Base-by-base conservation (phyloP, 345 rosid genomes). In the Reutealis trisperma region DNA sequence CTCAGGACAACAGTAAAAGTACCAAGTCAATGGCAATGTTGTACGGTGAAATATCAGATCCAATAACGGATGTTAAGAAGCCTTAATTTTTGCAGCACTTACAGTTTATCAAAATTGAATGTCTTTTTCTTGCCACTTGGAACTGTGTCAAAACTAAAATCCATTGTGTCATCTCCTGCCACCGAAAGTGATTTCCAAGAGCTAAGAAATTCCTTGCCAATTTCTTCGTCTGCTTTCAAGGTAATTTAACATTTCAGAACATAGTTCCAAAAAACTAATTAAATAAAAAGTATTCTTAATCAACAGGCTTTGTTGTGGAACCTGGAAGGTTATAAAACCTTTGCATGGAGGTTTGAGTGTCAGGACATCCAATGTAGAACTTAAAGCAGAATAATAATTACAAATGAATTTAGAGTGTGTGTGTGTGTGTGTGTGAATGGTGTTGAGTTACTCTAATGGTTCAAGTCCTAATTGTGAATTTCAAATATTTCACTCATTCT, bases 41-140 rank as follows among this genome's bases (percentile, higher is more conserved):
- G 16, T 16, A 8, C 15, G 30, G 19, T 1, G 19, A 51, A 8
- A 42, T 42, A 73, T 1, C 8, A 57, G 32, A 49, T 47, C 25
- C 41, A 47, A 37, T 37, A 37, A 37, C 54, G 74, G 65, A 74
- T 65, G 74, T 54, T 24, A 75, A 54, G 21, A 62, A 60, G 54
- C 32, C 41, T 32, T 58, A 21, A 34, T 25, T 22, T 41, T 77
- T 44, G 41, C 58, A 47, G 74, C 34, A 89, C 98, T 91, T 88
- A 96, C 99, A 96, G 70, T 73, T 89, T 91, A 14, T 77, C 97
- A 79, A 92, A 90, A 79, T 83, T 85, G 81, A 90, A 87, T 76
- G 84, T 71, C 81, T 92, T 92, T 78, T 89, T 87, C 79, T 85
- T 86, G 63, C 91, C 90, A 72, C 67, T 90, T 58, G 90, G 77